phyloP scores from a whole-genome alignment of 306 rosid species.

The Cicer bijugum region DNA sequence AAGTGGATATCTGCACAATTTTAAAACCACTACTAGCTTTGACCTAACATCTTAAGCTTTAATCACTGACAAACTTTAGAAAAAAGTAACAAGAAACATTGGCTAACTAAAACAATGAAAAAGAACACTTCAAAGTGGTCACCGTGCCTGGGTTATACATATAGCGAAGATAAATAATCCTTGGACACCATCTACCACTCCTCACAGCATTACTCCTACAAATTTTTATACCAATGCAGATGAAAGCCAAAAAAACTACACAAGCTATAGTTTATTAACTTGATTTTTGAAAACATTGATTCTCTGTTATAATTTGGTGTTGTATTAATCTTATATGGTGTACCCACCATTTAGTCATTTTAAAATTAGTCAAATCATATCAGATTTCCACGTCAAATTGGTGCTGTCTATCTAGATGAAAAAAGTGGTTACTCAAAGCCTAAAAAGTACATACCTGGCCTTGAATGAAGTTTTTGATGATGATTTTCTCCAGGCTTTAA shows the following conservation, averaged over 20 bases:
- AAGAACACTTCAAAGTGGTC: conserved; percentile 1
- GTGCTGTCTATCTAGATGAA: not conserved
- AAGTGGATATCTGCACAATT: not conserved
- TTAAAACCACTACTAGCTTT: not conserved
- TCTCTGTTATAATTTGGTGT: not conserved
- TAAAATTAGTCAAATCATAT: not conserved
- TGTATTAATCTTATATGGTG: not conserved
- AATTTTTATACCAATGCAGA: not conserved
- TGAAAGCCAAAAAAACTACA: conserved; percentile 23
- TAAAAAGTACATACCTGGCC: conserved; percentile 65
- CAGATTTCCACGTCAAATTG: not conserved
- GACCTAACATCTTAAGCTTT: not conserved
- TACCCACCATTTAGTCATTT: not conserved
- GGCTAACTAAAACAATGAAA: not conserved
- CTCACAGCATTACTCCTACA: not conserved
- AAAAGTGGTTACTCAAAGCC: not conserved
- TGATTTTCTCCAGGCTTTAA: conserved; percentile 66
- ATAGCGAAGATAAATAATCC: not conserved
- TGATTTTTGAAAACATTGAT: not conserved
- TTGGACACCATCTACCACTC: not conserved
- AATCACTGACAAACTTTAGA: not conserved
- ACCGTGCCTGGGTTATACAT: not conserved
- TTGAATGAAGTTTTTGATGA: conserved; percentile 54
- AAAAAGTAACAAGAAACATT: not conserved
- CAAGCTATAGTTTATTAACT: not conserved